These are phyloP conservation scores for Penicillium sp. DNA, from an alignment of 2,329 filamentous ascomycete species.

Conservation along the genomic window DNA sequence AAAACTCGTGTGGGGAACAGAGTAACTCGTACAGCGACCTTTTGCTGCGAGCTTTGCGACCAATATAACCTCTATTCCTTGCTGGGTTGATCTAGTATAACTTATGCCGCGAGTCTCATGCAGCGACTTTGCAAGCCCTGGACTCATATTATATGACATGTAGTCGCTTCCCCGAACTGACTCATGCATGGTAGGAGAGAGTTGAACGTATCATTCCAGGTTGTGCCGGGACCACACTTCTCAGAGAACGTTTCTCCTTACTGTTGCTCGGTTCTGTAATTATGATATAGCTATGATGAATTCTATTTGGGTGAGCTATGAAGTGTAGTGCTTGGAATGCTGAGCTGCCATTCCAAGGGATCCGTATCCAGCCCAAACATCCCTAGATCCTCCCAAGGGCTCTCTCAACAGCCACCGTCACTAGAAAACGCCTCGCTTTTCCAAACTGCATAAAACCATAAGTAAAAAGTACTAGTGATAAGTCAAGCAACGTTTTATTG, in stretches of 20 bases:
- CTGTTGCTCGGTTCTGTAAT: constrained; percentile 6
- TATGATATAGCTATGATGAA: constrained; percentile 7
- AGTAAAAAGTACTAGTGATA: neutral
- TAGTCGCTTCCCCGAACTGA: too few species aligned
- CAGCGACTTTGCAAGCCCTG: too few species aligned
- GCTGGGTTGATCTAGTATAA: too few species aligned
- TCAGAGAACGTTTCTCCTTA: neutral
- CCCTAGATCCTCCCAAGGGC: constrained; percentile 13
- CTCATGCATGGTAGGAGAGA: too few species aligned
- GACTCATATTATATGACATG: too few species aligned
- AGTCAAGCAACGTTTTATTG: neutral
- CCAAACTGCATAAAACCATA: neutral
- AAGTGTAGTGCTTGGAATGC: constrained; percentile 14
- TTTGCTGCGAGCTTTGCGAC: too few species aligned
- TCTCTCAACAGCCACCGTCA: neutral
- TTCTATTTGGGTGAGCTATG: neutral
- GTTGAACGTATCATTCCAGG: too few species aligned
- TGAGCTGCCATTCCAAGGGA: constrained; percentile 7
- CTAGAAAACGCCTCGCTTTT: neutral
- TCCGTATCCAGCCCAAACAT: constrained; percentile 5
- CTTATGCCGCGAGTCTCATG: too few species aligned
- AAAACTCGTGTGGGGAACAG: too few species aligned
- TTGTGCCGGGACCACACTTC: neutral
- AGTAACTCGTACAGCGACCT: too few species aligned
- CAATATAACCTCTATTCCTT: too few species aligned